These are phyloP conservation scores for Didymellaceae sp. DNA, from an alignment of 2,329 filamentous ascomycete species.

Conservation along the genomic window DNA sequence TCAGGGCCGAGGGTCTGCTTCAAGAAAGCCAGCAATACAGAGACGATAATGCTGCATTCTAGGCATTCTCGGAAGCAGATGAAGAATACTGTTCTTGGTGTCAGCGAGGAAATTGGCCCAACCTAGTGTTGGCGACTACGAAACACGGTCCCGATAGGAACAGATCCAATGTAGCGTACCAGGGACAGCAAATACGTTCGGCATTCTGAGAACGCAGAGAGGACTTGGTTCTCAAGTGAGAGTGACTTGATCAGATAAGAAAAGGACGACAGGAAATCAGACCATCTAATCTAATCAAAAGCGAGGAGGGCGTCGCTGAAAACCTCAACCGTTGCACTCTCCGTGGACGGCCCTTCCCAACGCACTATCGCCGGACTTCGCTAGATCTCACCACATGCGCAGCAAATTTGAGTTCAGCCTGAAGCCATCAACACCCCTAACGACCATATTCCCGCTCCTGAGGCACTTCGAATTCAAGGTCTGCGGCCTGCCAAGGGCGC, in stretches of 20 bases:
- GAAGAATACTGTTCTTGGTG: conserved; percentile 71
- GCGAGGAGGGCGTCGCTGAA: not conserved
- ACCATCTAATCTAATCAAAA: conserved; percentile 36
- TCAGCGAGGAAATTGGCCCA: not conserved
- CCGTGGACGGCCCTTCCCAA: not conserved
- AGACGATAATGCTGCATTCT: conserved; percentile 84
- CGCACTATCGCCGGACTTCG: not conserved
- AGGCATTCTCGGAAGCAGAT: conserved; percentile 87
- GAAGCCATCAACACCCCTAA: conserved; percentile 2
- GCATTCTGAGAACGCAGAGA: conserved; percentile 52
- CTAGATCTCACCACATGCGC: conserved; percentile 1
- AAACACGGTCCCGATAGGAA: too few species aligned
- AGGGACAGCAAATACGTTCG: conserved; percentile 76
- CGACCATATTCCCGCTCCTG: conserved; percentile 7
- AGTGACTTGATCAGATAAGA: conserved; percentile 6
- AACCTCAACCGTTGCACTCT: conserved; percentile 3
- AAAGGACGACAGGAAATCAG: not conserved
- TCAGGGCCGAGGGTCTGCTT: conserved; percentile 78
- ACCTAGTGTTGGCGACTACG: not conserved
- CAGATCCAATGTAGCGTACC: conserved; percentile 45
- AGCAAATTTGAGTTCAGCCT: conserved; percentile 7
- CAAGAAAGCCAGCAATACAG: conserved; percentile 83
- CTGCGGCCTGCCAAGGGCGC: conserved; percentile 28
- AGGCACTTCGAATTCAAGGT: conserved; percentile 8
- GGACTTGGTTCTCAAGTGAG: not conserved